Percentiles rank a stretch among this genome's conserved stretches.
These are phyloP conservation scores for Antrodiella citrinella DNA, from an alignment of 768 basidiomycete species.

Conservation along the genomic window DNA sequence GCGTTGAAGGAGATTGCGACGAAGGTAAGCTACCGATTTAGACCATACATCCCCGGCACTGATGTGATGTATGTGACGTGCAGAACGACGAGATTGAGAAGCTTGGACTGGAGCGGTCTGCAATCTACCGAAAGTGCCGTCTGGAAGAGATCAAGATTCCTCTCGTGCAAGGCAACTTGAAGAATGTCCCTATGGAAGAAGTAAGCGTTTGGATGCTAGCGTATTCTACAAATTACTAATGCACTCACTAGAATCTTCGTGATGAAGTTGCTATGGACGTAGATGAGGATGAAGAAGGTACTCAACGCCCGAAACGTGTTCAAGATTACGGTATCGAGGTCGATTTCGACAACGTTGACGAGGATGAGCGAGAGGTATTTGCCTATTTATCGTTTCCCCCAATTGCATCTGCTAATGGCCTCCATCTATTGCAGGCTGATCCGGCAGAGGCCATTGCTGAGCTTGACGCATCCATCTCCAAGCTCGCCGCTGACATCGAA, in stretches of 20 bases:
- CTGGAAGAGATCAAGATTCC: conserved; percentile 89
- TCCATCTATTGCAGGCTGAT: conserved; percentile 44
- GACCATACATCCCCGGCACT: background rate
- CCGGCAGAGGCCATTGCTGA: conserved; percentile 57
- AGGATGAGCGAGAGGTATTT: conserved; percentile 62
- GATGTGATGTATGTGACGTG: background rate
- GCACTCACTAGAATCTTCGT: conserved; percentile 62
- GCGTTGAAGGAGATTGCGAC: conserved; percentile 84
- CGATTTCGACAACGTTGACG: conserved; percentile 67
- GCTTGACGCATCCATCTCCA: conserved; percentile 65
- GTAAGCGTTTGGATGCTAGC: conserved; percentile 34
- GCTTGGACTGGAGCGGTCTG: conserved; percentile 73
- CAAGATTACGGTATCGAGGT: conserved; percentile 87
- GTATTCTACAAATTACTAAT: background rate
- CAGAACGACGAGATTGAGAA: conserved; percentile 91
- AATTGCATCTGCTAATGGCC: background rate
- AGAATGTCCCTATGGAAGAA: conserved; percentile 93
- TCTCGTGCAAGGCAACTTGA: conserved; percentile 63
- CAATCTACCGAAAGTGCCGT: conserved; percentile 85
- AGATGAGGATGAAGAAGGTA: conserved; percentile 80
- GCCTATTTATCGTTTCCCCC: background rate
- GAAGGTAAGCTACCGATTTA: conserved; percentile 41
- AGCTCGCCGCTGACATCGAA: conserved; percentile 75
- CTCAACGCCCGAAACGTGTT: conserved; percentile 63
- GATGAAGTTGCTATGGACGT: conserved; percentile 90